Conservation (phyloP, 768 basidiomycete genomes). For the Lactarius quietus region DNA sequence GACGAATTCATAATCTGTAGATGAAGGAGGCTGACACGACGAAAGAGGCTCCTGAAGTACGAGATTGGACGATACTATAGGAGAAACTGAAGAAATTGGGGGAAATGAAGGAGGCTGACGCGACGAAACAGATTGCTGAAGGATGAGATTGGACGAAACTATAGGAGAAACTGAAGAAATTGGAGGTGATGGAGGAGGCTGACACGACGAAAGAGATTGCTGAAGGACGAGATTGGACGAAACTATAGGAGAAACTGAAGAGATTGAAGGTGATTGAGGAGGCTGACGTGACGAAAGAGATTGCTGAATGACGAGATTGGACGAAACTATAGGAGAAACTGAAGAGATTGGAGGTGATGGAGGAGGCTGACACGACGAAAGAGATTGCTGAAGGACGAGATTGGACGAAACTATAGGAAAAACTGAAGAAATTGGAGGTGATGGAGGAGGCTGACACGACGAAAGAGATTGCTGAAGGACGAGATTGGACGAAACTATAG, state of each 20-base stretch:
- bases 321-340: not conserved
- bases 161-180: not conserved
- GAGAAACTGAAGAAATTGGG: not conserved
- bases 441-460: conserved; percentile 10
- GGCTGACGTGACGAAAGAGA: not conserved
- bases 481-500: not conserved
- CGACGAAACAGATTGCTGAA: not conserved
- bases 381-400: not conserved
- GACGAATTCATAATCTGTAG: conserved; percentile 13
- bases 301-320: not conserved
- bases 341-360: conserved; percentile 1
- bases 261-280: conserved; percentile 7
- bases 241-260: not conserved
- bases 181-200: conserved; percentile 13
- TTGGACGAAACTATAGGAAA: not conserved
- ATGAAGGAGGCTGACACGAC: conserved; percentile 9
- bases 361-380: conserved; percentile 6
- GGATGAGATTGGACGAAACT: not conserved
- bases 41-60: not conserved
- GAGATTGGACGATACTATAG: not conserved
- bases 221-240: not conserved
- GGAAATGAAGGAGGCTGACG: conserved; percentile 12
- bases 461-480: not conserved
- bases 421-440: not conserved
- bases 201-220: not conserved